Evolutionary conservation across 176 grass and related monocot species (phyloP).

Genomic region (Oryza glaberrima): DNA sequence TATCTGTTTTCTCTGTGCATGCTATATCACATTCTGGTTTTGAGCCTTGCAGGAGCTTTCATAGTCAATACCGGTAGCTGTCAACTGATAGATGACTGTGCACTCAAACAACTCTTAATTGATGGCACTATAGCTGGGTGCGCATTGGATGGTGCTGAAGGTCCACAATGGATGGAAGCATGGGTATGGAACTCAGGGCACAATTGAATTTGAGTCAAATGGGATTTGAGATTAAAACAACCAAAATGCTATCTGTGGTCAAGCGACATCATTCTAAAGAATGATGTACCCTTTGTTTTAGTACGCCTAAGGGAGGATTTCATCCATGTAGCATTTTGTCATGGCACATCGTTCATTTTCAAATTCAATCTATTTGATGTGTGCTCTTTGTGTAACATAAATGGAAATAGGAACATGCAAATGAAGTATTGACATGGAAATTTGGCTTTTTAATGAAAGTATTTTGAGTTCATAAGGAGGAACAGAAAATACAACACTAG

Average conservation of each 20-base stretch:
- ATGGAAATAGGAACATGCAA: background rate
- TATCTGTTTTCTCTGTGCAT: conserved; percentile 14
- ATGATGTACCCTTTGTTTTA: conserved; percentile 15
- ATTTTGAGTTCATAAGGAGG: conserved; percentile 17
- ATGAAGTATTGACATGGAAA: background rate
- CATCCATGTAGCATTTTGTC: background rate
- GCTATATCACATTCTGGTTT: conserved; percentile 14
- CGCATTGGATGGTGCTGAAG: conserved; percentile 93
- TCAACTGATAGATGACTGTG: conserved; percentile 96
- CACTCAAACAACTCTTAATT: conserved; percentile 90
- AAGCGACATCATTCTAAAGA: background rate
- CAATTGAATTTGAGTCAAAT: conserved; percentile 28
- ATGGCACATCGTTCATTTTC: background rate
- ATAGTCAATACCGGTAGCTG: conserved; percentile 93
- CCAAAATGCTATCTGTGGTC: background rate
- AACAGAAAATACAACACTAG: background rate
- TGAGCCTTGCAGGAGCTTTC: conserved; percentile 74
- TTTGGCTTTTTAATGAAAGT: conserved; percentile 11
- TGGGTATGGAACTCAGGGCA: conserved; percentile 70
- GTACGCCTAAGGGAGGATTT: background rate
- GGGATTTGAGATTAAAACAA: background rate
- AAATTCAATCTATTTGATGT: conserved; percentile 18
- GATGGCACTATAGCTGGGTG: conserved; percentile 92
- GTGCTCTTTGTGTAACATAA: conserved; percentile 20
- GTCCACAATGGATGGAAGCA: conserved; percentile 98